Conservation (phyloP, 2,329 filamentous ascomycete species). For the Fusarium piperis region DNA sequence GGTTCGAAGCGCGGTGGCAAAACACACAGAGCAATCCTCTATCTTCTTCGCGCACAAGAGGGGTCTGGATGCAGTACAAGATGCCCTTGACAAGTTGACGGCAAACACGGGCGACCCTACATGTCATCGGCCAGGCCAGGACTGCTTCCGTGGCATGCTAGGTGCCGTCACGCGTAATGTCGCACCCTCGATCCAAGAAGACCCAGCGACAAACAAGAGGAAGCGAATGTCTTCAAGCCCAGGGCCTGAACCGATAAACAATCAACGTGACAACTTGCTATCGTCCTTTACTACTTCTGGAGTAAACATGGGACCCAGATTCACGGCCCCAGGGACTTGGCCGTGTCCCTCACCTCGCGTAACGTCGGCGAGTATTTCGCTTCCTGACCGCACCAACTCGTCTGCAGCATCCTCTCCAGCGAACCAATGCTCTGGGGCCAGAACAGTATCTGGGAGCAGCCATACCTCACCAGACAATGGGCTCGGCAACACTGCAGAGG, state of each 20-base stretch:
- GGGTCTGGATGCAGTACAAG: conserved; percentile 6
- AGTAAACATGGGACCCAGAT: conserved; percentile 5
- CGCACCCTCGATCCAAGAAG: conserved; percentile 10
- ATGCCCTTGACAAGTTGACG: conserved; percentile 7
- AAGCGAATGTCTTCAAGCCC: conserved; percentile 44
- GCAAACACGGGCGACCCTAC: background rate
- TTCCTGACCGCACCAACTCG: conserved; percentile 48
- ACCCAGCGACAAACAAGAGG: conserved; percentile 44
- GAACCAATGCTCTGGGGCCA: conserved; percentile 33
- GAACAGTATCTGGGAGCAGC: conserved; percentile 41
- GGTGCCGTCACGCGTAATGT: conserved; percentile 48
- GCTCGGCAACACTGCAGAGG: conserved; percentile 50
- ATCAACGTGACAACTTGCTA: background rate
- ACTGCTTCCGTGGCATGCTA: conserved; percentile 48
- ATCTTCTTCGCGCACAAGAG: conserved; percentile 43
- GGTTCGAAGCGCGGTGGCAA: conserved; percentile 55
- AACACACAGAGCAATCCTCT: conserved; percentile 52
- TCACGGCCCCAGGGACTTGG: conserved; percentile 9
- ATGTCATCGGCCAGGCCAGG: conserved; percentile 17
- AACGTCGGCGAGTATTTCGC: conserved; percentile 16
- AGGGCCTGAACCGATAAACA: conserved; percentile 26
- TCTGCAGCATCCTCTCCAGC: conserved; percentile 46
- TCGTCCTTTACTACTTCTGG: background rate
- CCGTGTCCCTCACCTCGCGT: conserved; percentile 13
- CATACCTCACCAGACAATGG: conserved; percentile 45